phyloP scores from a whole-genome alignment of 2,329 filamentous ascomycete species.

The Aspergillus cejpii region DNA sequence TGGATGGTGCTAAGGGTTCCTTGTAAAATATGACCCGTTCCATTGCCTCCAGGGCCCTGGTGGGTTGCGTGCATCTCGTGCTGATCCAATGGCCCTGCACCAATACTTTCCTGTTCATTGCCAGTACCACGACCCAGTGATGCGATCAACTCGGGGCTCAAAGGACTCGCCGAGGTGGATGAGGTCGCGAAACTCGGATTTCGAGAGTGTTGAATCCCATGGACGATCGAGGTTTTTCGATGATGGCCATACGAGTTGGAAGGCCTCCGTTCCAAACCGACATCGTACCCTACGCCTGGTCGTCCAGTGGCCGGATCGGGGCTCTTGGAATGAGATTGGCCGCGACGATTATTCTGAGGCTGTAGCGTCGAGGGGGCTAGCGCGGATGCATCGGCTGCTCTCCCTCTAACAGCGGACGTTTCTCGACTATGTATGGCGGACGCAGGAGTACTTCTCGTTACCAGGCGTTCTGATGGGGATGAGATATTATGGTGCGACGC shows the following conservation, averaged over 20 bases:
- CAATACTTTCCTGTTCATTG: constrained; percentile 44
- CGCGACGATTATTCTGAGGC: constrained; percentile 30
- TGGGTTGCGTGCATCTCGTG: constrained; percentile 26
- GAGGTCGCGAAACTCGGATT: constrained; percentile 69
- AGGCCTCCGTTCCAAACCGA: constrained; percentile 36
- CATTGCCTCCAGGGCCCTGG: constrained; percentile 39
- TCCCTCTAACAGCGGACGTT: constrained; percentile 40
- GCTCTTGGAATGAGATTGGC: constrained; percentile 40
- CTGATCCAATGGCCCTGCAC: constrained; percentile 29
- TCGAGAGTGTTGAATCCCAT: constrained; percentile 83
- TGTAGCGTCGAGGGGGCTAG: constrained; percentile 33
- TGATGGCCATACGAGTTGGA: constrained; percentile 71
- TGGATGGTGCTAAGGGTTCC: constrained; percentile 34
- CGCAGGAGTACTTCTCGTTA: constrained; percentile 33
- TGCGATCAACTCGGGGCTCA: constrained; percentile 80
- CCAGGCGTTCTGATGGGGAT: constrained; percentile 35
- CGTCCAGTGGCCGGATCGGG: constrained; percentile 34
- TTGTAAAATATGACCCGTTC: constrained; percentile 21
- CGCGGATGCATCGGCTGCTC: constrained; percentile 33
- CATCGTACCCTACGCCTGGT: constrained; percentile 33
- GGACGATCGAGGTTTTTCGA: constrained; percentile 92
- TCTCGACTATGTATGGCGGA: constrained; percentile 41
- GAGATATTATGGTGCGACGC: constrained; percentile 35
- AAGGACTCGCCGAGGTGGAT: constrained; percentile 66
- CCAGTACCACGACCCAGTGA: constrained; percentile 54